Percentiles rank a stretch among this genome's conserved stretches.
Conservation (phyloP, 495 filamentous ascomycete species). For the Cudoniella acicularis region DNA sequence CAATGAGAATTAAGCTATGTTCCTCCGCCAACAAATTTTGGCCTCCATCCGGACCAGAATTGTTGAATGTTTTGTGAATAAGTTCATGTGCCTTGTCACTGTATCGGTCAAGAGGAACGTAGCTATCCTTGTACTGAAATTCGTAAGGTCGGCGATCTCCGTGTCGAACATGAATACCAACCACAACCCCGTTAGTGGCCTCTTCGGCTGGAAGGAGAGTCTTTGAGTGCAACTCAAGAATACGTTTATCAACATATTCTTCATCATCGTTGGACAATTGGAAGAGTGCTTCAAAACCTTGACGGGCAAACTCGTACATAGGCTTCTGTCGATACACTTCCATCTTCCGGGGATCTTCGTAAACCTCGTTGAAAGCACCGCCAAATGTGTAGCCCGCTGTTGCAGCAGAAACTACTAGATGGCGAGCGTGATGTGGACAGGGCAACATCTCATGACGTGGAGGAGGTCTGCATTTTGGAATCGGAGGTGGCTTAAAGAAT, state of each 20-base stretch:
- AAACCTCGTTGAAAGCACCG: constrained; percentile 46
- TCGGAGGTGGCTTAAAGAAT: constrained; percentile 60
- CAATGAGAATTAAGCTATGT: constrained; percentile 43
- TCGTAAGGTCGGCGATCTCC: constrained; percentile 67
- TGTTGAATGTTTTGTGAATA: constrained; percentile 17
- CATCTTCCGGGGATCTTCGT: constrained; percentile 42
- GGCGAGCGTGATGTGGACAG: constrained; percentile 64
- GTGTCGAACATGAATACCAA: constrained; percentile 69
- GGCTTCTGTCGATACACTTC: constrained; percentile 44
- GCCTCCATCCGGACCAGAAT: not conserved
- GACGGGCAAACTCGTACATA: constrained; percentile 57
- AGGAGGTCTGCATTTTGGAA: constrained; percentile 54
- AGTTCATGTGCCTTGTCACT: constrained; percentile 28
- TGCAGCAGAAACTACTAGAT: constrained; percentile 64
- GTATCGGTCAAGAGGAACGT: constrained; percentile 64
- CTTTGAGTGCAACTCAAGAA: constrained; percentile 41
- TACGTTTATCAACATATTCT: constrained; percentile 48
- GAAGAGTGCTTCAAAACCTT: constrained; percentile 65
- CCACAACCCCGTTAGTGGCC: constrained; percentile 37
- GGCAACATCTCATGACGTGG: constrained; percentile 62
- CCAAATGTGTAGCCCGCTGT: constrained; percentile 57
- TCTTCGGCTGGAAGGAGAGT: constrained; percentile 29
- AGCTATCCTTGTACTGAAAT: constrained; percentile 61
- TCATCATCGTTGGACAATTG: constrained; percentile 52
- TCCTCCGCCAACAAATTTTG: constrained; percentile 13